phyloP scores from a whole-genome alignment of 2,329 filamentous ascomycete species.

The Colletotrichum lentis region DNA sequence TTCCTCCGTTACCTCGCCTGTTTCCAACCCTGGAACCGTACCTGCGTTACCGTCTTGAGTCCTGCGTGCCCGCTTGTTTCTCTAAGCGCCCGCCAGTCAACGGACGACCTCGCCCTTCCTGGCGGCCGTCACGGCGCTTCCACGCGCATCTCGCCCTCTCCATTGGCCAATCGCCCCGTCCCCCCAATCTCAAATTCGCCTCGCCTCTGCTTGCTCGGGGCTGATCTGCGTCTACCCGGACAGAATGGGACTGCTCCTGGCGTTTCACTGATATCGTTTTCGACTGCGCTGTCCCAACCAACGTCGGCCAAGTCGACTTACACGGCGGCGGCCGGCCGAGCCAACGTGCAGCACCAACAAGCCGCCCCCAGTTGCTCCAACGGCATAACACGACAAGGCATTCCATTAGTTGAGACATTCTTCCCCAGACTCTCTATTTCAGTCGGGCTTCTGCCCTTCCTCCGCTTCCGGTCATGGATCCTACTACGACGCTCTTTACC shows the following conservation, averaged over 20 bases:
- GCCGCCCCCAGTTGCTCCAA: conserved; percentile 17
- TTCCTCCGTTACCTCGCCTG: conserved; percentile 34
- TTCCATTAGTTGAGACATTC: conserved; percentile 23
- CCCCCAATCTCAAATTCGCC: conserved; percentile 41
- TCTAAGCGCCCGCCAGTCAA: conserved; percentile 47
- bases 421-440: conserved; percentile 16
- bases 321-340: conserved; percentile 20
- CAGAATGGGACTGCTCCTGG: conserved; percentile 39
- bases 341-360: conserved; percentile 32
- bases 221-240: conserved; percentile 44
- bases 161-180: conserved; percentile 43
- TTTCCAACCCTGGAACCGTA: conserved; percentile 29
- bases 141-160: conserved; percentile 33
- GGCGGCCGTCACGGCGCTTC: conserved; percentile 47
- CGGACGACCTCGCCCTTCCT: conserved; percentile 33
- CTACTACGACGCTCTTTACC: conserved; percentile 52
- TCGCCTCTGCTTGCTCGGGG: conserved; percentile 14
- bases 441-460: conserved; percentile 21
- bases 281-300: conserved; percentile 27
- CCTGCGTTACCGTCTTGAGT: conserved; percentile 28
- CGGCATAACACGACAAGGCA: conserved; percentile 8
- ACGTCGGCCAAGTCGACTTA: conserved; percentile 35
- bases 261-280: conserved; percentile 37
- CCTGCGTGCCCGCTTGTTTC: conserved; percentile 36
- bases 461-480: conserved; percentile 57